Base-by-base conservation (phyloP, 345 rosid species). In the Populus pruinosa region DNA sequence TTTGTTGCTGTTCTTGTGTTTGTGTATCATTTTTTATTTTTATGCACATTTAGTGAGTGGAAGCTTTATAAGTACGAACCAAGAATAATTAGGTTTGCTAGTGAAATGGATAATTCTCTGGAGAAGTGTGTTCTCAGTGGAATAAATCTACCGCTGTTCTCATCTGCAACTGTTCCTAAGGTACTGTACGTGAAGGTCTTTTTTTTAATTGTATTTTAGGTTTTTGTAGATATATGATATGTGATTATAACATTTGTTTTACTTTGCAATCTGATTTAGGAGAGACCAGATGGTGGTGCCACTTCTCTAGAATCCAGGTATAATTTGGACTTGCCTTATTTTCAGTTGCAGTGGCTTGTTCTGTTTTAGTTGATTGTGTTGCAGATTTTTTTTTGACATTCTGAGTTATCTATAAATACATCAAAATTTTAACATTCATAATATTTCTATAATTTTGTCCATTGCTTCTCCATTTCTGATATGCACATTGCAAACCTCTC, bases 91-190 rank as follows among this genome's bases (percentile, higher is more conserved):
- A 89, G 85, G 79, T 93, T 96, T 86, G 82, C 83, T 78, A 47
- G 77, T 33, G 89, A 86, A 79, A 72, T 38, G 29, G 82, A 68
- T 72, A 64, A 35, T 77, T n/a, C 81, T 55, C 70, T 33, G 8
- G 77, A 72, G 27, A 77, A 70, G 68, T 76, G 50, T 43, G 74
- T 50, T 82, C 67, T 70, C 14, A 47, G 74, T 71, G 83, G 74
- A 63, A 73, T 84, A n/a, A 82, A 25, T 70, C 82, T 96, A 80
- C 94, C 94, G 65, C 98, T 89, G 31, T 92, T 96, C 86, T 96
- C 99, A 64, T 91, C 99, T 0, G 90, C 93, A 36, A 73, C 90
- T 73, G 88, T 89, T 77, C 92, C 91, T 10, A 84, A 85, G 93
- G 97, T 96, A 83, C 75, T 65, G n/a, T 72, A 29, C 36, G 21